A percentile compares a stretch with the other conserved stretches of the same genome.
Conservation (phyloP, 345 rosid genomes). For the Linum tenue region DNA sequence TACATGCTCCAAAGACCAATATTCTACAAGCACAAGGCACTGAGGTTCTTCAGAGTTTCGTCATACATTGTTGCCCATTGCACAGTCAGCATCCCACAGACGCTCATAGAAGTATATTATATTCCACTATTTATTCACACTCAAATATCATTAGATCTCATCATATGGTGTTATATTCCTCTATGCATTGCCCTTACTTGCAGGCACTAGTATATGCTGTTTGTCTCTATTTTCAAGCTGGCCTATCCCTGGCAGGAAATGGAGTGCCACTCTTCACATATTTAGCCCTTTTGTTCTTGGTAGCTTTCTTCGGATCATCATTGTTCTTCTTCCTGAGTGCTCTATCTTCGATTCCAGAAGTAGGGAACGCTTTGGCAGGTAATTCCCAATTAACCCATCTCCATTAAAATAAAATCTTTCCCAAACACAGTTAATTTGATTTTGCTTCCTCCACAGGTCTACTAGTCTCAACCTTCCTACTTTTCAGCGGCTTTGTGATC, state of each 20-base stretch:
- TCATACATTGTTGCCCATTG: slow-evolving; percentile 26
- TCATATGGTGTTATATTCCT: no score
- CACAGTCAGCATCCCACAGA: slow-evolving; percentile 30
- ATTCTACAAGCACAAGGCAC: slow-evolving; percentile 27
- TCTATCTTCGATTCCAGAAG: slow-evolving; percentile 30
- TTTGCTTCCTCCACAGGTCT: slow-evolving; percentile 15
- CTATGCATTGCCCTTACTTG: not conserved
- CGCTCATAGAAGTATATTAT: slow-evolving; percentile 22
- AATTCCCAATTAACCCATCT: not conserved
- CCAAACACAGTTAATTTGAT: not conserved
- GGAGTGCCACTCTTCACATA: slow-evolving; percentile 19
- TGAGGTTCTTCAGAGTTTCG: slow-evolving; percentile 28
- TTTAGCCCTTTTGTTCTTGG: slow-evolving; percentile 17
- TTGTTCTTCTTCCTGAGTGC: slow-evolving; percentile 24
- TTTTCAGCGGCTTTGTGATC: slow-evolving; percentile 24
- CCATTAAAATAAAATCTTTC: not conserved
- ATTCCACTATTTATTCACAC: slow-evolving; percentile 1
- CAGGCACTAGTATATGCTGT: slow-evolving; percentile 23
- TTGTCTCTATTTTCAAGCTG: slow-evolving; percentile 22
- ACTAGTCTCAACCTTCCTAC: slow-evolving; percentile 26
- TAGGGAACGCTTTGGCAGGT: slow-evolving; percentile 33
- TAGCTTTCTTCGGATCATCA: slow-evolving; percentile 27
- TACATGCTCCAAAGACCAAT: slow-evolving; percentile 30
- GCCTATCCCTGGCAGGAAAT: slow-evolving; percentile 19
- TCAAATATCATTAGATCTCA: slow-evolving; percentile 3